A percentile compares a stretch with the other conserved stretches of the same genome.
Conservation (phyloP, 2,329 filamentous ascomycete genomes). For the Colletotrichum caudatum region DNA sequence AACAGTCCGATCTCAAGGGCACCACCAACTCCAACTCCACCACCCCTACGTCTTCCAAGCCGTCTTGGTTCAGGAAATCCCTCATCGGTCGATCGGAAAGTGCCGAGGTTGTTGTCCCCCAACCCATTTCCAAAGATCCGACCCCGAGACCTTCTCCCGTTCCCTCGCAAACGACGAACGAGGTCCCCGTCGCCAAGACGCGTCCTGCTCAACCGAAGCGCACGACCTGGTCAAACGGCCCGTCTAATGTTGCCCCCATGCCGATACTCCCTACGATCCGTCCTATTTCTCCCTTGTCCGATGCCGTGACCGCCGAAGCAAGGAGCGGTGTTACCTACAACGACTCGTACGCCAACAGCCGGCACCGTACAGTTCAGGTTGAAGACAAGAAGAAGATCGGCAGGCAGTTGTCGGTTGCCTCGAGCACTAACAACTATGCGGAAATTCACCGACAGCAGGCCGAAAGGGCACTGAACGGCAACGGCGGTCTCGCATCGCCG, state of each 20-base stretch:
- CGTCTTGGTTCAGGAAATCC: constrained; percentile 97
- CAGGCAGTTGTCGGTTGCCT: constrained; percentile 91
- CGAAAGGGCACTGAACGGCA: constrained; percentile 88
- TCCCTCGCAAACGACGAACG: constrained; percentile 55
- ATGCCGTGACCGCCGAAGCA: constrained; percentile 90
- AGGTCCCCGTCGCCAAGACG: constrained; percentile 57
- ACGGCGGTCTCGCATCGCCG: constrained; percentile 79
- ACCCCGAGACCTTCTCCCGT: constrained; percentile 60
- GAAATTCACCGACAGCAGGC: constrained; percentile 92
- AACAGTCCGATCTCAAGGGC: constrained; percentile 84
- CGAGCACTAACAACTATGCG: constrained; percentile 91
- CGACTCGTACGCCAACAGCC: constrained; percentile 55
- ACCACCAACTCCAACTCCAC: constrained; percentile 71
- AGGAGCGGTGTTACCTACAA: constrained; percentile 70
- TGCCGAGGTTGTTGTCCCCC: constrained; percentile 68
- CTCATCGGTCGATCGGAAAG: constrained; percentile 84
- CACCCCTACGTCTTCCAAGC: constrained; percentile 78
- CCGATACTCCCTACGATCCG: constrained; percentile 94
- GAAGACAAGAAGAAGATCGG: constrained; percentile 90
- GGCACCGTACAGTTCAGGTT: constrained; percentile 51
- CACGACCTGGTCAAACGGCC: constrained; percentile 91
- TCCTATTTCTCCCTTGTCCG: constrained; percentile 95
- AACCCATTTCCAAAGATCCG: constrained; percentile 61
- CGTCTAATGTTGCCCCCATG: constrained; percentile 86
- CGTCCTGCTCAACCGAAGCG: constrained; percentile 78